phyloP scores from a whole-genome alignment of 2,329 filamentous ascomycete genomes.

The Nigrograna mackinnonii region DNA sequence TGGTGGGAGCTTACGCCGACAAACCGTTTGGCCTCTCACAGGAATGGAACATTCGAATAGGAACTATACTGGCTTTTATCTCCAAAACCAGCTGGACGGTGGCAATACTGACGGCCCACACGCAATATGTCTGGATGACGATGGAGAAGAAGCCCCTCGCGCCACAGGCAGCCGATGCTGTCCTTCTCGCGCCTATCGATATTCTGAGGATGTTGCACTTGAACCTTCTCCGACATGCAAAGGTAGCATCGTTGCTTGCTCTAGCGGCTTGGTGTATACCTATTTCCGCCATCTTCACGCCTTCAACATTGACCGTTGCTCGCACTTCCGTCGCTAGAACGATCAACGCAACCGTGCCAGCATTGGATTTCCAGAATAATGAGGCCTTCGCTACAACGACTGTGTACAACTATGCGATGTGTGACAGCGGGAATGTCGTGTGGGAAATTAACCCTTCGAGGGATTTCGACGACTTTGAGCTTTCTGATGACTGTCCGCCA shows the following conservation, averaged over 20 bases:
- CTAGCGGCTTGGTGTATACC: not conserved
- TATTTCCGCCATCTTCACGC: too few species aligned
- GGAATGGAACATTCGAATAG: not conserved
- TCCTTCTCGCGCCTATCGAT: not conserved
- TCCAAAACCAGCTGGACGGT: not conserved
- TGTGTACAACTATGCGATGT: too few species aligned
- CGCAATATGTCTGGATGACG: not conserved
- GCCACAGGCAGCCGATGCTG: not conserved
- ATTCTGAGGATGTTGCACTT: not conserved
- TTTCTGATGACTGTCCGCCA: too few species aligned
- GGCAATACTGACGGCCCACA: not conserved
- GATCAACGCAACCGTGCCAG: too few species aligned
- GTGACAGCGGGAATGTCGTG: too few species aligned
- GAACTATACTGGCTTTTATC: not conserved
- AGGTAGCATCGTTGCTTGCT: not conserved
- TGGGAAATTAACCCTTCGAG: too few species aligned
- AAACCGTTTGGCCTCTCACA: not conserved
- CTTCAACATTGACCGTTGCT: too few species aligned
- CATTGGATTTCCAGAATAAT: too few species aligned
- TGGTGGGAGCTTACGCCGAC: not conserved
- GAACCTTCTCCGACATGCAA: not conserved
- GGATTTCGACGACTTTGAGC: too few species aligned
- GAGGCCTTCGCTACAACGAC: too few species aligned
- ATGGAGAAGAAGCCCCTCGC: not conserved
- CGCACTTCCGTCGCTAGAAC: too few species aligned